A percentile compares a stretch with the other conserved stretches of the same genome.
Conservation (phyloP, 2,329 filamentous ascomycete genomes). For the Penicillium sp. region DNA sequence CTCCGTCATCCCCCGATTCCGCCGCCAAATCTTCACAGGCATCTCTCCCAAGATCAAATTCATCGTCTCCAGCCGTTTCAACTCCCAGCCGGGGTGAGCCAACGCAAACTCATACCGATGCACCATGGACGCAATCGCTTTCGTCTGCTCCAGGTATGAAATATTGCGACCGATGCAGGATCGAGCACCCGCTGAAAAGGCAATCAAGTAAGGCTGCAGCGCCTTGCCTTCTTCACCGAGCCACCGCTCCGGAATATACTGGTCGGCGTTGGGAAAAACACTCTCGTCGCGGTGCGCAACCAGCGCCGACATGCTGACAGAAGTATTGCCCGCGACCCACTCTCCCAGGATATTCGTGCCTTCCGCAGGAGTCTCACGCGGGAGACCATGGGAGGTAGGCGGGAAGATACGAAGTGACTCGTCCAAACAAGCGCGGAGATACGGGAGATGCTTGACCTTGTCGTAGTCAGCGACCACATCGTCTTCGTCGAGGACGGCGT, state of each 20-base stretch:
- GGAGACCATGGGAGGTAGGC: slow-evolving; percentile 47
- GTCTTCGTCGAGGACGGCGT: slow-evolving; percentile 45
- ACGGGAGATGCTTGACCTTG: slow-evolving; percentile 54
- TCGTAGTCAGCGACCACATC: slow-evolving; percentile 53
- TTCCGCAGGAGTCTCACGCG: slow-evolving; percentile 49
- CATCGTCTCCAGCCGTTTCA: slow-evolving; percentile 31
- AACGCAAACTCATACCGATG: slow-evolving; percentile 36
- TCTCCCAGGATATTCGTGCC: slow-evolving; percentile 49
- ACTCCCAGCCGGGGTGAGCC: slow-evolving; percentile 27
- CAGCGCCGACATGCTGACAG: slow-evolving; percentile 48
- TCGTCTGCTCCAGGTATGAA: slow-evolving; percentile 50
- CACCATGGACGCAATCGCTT: slow-evolving; percentile 31
- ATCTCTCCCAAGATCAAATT: slow-evolving; percentile 35
- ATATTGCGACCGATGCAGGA: slow-evolving; percentile 48
- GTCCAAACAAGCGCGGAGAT: slow-evolving; percentile 55
- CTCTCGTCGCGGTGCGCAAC: slow-evolving; percentile 43
- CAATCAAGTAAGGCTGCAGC: slow-evolving; percentile 42
- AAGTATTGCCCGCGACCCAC: slow-evolving; percentile 48
- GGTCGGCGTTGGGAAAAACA: slow-evolving; percentile 42
- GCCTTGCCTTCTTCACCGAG: slow-evolving; percentile 44
- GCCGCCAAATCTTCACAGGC: slow-evolving; percentile 36
- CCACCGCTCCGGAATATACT: slow-evolving; percentile 47
- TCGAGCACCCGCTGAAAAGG: slow-evolving; percentile 44
- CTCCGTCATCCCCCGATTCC: slow-evolving; percentile 10
- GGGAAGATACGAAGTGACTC: slow-evolving; percentile 52